Base-by-base conservation (phyloP, 768 basidiomycete species). In the Pulveroboletus sp. region DNA sequence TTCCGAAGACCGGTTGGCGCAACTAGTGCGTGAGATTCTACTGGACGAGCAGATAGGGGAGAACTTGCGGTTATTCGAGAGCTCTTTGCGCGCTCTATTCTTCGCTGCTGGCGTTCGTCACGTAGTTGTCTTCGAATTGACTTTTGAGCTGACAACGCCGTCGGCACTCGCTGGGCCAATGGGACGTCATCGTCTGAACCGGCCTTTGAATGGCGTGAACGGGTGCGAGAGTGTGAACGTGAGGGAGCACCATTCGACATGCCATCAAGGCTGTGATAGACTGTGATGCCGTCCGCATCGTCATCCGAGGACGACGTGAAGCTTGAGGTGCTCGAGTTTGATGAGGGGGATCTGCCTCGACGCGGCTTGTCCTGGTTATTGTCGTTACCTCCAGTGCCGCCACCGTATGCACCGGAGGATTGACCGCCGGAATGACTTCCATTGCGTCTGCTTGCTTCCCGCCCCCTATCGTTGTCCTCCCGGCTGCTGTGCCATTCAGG, bases 131-230 rank as follows among this genome's bases (percentile, higher is more conserved):
- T 73, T 17, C 89, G 79, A 47, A 95, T 88, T 6, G 85, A 83
- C 58, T 80, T 82, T 60, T 95, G 93, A 9, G 90, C 92, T 3
- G 75, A 78, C 50, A 95, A 69, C 4, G 93, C 93, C 1, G 83
- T 85, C 5, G 92, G 93, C 47, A 92, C 89, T 28, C 83, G 76
- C 55, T 80, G 82, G 3, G 91, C 93, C 14, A 95, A 76, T 1
- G 93, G 93, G 1, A 92, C 73, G 57, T 95, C 86, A 63, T 95
- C 92, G 47, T 89, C 83, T 35, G 77, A 74, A 28, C 68, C 66
- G 27, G 55, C 9, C 48, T 39, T 58, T 43, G 60, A 55, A 49
- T 39, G 52, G 40, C 49, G 64, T 47, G 60, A 59, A 38, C 47
- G 58, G 12, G 53, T 49, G 15, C 58, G 54, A n/a, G 63, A 64